These are phyloP conservation scores for Aspergillus pseudonomiae DNA, from an alignment of 2,329 filamentous ascomycete genomes.

Conservation along the genomic window DNA sequence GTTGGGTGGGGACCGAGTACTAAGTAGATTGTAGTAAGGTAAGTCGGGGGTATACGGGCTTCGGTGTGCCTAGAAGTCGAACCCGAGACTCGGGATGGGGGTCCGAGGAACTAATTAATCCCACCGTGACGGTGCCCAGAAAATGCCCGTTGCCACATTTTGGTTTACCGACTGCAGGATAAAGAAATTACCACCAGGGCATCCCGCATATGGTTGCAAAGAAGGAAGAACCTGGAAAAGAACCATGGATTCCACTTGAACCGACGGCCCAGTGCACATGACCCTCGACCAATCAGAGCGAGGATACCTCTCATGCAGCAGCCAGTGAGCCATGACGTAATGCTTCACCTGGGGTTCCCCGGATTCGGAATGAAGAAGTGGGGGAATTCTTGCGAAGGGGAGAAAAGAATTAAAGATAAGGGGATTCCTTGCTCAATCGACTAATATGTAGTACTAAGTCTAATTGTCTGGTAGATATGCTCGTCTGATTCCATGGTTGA, in stretches of 20 bases:
- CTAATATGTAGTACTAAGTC: background rate
- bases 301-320: background rate
- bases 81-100: background rate
- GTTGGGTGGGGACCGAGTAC: background rate
- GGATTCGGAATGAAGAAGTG: slow-evolving; percentile 8
- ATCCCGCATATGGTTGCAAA: background rate
- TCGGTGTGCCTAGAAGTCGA: background rate
- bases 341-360: slow-evolving; percentile 15
- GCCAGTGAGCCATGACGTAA: slow-evolving; percentile 14
- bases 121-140: background rate
- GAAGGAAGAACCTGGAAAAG: background rate
- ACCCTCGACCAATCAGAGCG: background rate
- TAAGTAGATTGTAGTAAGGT: background rate
- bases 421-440: background rate
- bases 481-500: background rate
- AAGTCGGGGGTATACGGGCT: background rate
- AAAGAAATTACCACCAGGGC: background rate
- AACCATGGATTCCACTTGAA: background rate
- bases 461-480: background rate
- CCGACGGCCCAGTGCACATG: background rate
- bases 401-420: background rate
- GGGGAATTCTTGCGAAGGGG: background rate
- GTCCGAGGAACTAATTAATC: background rate
- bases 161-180: background rate
- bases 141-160: background rate